These are phyloP conservation scores for Vicia villosa DNA, from an alignment of 306 rosid species.

Conservation along the genomic window DNA sequence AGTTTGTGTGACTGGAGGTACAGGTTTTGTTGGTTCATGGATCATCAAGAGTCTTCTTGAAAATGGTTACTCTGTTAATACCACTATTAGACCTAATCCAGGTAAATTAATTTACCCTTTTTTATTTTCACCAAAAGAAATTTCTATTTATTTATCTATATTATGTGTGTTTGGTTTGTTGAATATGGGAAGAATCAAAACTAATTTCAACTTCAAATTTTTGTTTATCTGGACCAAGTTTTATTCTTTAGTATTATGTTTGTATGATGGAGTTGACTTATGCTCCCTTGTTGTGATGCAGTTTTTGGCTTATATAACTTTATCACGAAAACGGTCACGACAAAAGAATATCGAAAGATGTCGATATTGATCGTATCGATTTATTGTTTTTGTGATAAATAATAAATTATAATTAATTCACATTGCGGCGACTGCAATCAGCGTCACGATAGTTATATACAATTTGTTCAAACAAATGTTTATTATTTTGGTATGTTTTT, in stretches of 20 bases:
- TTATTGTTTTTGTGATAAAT: too few species aligned
- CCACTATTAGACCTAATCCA: slow-evolving; percentile 54
- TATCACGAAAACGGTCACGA: too few species aligned
- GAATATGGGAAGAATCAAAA: neutral
- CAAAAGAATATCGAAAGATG: too few species aligned
- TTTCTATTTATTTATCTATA: neutral
- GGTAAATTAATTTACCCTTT: slow-evolving; percentile 22
- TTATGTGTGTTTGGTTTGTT: neutral
- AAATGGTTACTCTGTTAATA: slow-evolving; percentile 52
- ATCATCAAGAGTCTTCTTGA: slow-evolving; percentile 52
- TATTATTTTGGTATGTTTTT: neutral
- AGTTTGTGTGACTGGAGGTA: slow-evolving; percentile 64
- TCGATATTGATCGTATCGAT: too few species aligned
- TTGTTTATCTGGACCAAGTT: neutral
- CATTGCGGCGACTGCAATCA: too few species aligned
- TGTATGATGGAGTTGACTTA: too few species aligned
- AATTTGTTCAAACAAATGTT: neutral
- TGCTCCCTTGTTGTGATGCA: too few species aligned
- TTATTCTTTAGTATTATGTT: neutral
- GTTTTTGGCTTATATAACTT: too few species aligned
- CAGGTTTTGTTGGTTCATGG: slow-evolving; percentile 63
- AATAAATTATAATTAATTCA: too few species aligned
- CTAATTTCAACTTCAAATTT: neutral
- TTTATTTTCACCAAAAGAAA: neutral
- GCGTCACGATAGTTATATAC: too few species aligned